Base-by-base conservation (phyloP, 2,329 filamentous ascomycete species). In the Periglandula ipomoeae region DNA sequence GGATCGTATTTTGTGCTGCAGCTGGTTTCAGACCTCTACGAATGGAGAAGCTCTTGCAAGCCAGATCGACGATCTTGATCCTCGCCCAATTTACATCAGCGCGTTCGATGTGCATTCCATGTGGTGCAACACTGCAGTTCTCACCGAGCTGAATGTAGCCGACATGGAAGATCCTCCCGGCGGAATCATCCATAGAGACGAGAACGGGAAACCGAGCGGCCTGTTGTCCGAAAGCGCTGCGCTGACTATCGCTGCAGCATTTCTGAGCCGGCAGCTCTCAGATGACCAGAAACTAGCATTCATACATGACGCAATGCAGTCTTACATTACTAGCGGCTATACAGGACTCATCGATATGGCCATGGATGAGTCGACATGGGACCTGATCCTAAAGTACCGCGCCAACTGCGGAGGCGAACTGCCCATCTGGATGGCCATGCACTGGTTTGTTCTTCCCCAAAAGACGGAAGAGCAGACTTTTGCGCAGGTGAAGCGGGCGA, bases 321-420 rank as follows among this genome's bases (percentile, higher is more conserved):
- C 64, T 4, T 73, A 72, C 44, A 64, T 64, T 46, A 53, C 58
- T 1, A 65, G 65, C 1, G 71, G 70, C 5, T 70, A 67, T 43
- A 74, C 71, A 1, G 68, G 70, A 0, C 60, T 70, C 10, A 61
- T 73, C 3, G 71, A 74, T 17, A 74, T 74, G 71, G 70, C 70
- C 27, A 71, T 73, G 70, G 70, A 73, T 48, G 67, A 72, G 26
- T 66, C 63, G 24, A 62, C 61, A 0, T 72, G 70, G 69, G 65
- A 68, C 27, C 63, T 68, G 0, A 56, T 73, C 7, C 53, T 66
- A 3, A 60, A 51, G 20, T 50, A 53, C 19, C 17, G 34, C 27
- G 61, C 64, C 1, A 27, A 27, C 13, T 44, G 41, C 17, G 41
- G 41, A 27, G 41, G 41, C 13, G 2, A 24, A 4, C 24, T 44